Base-by-base conservation (phyloP, 2,329 filamentous ascomycete genomes). In the Xylariaceae sp. region DNA sequence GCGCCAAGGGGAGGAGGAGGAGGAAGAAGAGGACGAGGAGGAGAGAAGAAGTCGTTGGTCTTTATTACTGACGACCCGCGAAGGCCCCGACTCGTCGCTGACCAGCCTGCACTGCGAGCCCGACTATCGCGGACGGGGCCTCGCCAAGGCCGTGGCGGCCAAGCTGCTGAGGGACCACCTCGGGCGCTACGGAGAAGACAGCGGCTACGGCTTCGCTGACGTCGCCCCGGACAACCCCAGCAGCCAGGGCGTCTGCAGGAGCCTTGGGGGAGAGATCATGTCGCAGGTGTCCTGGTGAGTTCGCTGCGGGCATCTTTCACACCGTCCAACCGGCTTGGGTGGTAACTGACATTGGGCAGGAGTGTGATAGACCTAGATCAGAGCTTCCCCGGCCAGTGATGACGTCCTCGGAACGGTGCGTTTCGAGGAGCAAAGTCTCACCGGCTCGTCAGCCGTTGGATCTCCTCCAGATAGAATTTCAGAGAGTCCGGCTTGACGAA, bases 401-500 rank as follows among this genome's bases (percentile, higher is more conserved):
- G 17, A 18, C 5, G n/a, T n/a, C n/a, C n/a, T n/a, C n/a, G n/a
- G n/a, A n/a, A n/a, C n/a, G n/a, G n/a, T n/a, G n/a, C n/a, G n/a
- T n/a, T n/a, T n/a, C n/a, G 15, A 26, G n/a, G 24, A 26, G 24
- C 16, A 41, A 35, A 47, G 32, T 11, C 25, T 51, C 38, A 54
- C 17, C 56, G 57, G 51, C 69, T 72, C 22, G 74, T 75, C 39
- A 80, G 61, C 30, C 84, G 75, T 59, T 94, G 87, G 37, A 96
- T 79, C 61, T 98, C 92, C 54, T 93, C 70, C 45, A 98, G 90
- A 67, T 85, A 98, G 64, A 93, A 94, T 57, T 79, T 90, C 47
- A 98, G 67, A 58, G 94, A 81, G 31, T 96, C 88, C 0, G 92
- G 92, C 49, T 96, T 83, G 34, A 98, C 92, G 44, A 89, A 83